These are phyloP conservation scores for Aspergillus funiculosus DNA, from an alignment of 495 filamentous ascomycete species.

Conservation along the genomic window DNA sequence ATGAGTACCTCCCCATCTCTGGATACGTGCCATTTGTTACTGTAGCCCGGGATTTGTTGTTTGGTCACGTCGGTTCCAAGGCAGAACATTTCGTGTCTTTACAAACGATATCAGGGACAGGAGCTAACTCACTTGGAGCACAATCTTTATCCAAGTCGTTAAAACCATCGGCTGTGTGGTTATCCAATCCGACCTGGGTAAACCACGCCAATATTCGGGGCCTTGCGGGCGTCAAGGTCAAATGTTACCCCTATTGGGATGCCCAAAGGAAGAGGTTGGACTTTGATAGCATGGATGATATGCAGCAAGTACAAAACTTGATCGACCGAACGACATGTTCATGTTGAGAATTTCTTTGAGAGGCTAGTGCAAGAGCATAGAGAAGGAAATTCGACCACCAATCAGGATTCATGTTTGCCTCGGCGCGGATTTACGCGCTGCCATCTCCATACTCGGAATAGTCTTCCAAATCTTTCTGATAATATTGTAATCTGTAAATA, in stretches of 20 bases:
- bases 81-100: constrained; percentile 17
- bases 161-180: constrained; percentile 20
- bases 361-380: no score
- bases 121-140: constrained; percentile 72
- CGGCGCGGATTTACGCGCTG: no score
- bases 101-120: constrained; percentile 82
- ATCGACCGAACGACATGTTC: no score
- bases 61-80: constrained; percentile 3
- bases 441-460: no score
- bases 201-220: constrained; percentile 31
- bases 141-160: constrained; percentile 56
- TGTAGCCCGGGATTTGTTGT: constrained; percentile 13
- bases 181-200: constrained; percentile 29
- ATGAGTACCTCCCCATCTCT: constrained; percentile 22
- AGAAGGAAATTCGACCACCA: no score
- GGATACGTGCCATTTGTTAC: constrained; percentile 12
- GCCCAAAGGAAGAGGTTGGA: constrained; percentile 12
- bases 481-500: no score
- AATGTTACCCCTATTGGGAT: constrained; percentile 33
- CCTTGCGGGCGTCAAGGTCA: constrained; percentile 10
- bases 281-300: constrained; percentile 22
- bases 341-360: no score
- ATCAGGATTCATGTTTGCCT: no score
- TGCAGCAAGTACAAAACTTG: no score
- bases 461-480: no score